A percentile compares a stretch with the other conserved stretches of the same genome.
Evolutionary conservation across 768 basidiomycete species (phyloP).

Genomic region (Strobilomyces dryophilus): DNA sequence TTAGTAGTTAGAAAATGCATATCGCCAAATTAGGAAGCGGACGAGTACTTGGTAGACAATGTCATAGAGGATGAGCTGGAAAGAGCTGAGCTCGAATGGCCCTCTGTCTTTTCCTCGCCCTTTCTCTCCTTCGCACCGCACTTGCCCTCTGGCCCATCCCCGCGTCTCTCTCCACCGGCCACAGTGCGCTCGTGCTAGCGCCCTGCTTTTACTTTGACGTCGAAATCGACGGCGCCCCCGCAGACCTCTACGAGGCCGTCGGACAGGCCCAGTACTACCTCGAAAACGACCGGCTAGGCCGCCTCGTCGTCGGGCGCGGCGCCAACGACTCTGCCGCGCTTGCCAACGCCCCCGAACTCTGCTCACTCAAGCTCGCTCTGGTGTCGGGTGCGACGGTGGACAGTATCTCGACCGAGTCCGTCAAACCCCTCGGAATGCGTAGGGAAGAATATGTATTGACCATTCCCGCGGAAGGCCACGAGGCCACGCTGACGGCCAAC

Average conservation of each 20-base stretch:
- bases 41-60: too few relatives aligned
- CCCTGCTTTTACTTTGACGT: conserved; percentile 29
- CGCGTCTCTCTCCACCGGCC: conserved; percentile 18
- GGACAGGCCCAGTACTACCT: conserved; percentile 29
- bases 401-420: conserved; percentile 36
- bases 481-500: conserved; percentile 39
- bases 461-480: conserved; percentile 34
- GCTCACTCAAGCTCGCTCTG: conserved; percentile 28
- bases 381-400: conserved; percentile 7
- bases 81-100: conserved; percentile 6
- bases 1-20: too few relatives aligned
- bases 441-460: conserved; percentile 43
- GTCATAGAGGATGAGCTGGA: too few relatives aligned
- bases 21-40: too few relatives aligned
- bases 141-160: conserved; percentile 34
- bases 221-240: conserved; percentile 22
- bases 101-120: conserved; percentile 1
- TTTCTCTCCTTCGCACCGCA: conserved; percentile 11
- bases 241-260: conserved; percentile 34
- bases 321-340: conserved; percentile 29
- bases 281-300: conserved; percentile 34
- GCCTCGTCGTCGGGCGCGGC: conserved; percentile 40
- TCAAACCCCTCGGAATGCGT: conserved; percentile 31
- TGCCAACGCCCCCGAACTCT: conserved; percentile 21
- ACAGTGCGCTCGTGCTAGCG: conserved; percentile 21